phyloP scores from a whole-genome alignment of 2,329 filamentous ascomycete genomes.

The Mycosphaerella sp. region DNA sequence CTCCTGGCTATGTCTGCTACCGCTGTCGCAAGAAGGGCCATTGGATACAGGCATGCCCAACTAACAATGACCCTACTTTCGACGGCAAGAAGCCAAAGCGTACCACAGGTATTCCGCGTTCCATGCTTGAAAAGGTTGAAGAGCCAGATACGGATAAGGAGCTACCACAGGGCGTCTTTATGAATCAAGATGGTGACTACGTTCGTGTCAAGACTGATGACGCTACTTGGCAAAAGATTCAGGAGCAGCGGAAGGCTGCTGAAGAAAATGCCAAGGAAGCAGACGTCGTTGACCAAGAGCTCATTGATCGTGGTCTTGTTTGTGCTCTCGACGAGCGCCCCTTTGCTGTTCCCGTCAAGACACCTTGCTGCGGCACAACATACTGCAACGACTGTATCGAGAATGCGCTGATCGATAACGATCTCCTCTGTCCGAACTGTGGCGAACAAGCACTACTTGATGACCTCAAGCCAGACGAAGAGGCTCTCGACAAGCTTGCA shows the following conservation, averaged over 20 bases:
- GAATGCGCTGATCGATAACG: slow-evolving; percentile 96
- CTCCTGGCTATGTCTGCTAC: slow-evolving; percentile 92
- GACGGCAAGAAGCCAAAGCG: slow-evolving; percentile 92
- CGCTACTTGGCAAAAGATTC: slow-evolving; percentile 93
- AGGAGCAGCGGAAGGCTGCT: slow-evolving; percentile 84
- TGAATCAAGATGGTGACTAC: slow-evolving; percentile 95
- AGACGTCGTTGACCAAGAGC: slow-evolving; percentile 72
- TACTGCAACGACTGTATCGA: slow-evolving; percentile 99
- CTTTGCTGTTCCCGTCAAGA: slow-evolving; percentile 98
- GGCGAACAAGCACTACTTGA: slow-evolving; percentile 89
- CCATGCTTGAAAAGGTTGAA: slow-evolving; percentile 91
- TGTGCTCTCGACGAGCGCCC: slow-evolving; percentile 96
- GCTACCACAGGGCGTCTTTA: slow-evolving; percentile 85
- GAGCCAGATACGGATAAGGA: slow-evolving; percentile 72
- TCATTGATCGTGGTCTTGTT: slow-evolving; percentile 81
- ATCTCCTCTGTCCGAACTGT: slow-evolving; percentile 92
- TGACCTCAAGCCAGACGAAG: slow-evolving; percentile 76
- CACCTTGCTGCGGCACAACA: slow-evolving; percentile 94
- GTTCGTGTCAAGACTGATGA: slow-evolving; percentile 95
- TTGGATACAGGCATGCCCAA: slow-evolving; percentile 97
- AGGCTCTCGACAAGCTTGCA: slow-evolving; percentile 81
- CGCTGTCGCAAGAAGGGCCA: slow-evolving; percentile 94
- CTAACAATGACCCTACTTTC: slow-evolving; percentile 95
- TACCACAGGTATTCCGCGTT: slow-evolving; percentile 92
- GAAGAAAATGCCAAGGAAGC: slow-evolving; percentile 71